Conservation (phyloP, 192 early-diverging fungal genomes). For the Geosiphon pyriformis region DNA sequence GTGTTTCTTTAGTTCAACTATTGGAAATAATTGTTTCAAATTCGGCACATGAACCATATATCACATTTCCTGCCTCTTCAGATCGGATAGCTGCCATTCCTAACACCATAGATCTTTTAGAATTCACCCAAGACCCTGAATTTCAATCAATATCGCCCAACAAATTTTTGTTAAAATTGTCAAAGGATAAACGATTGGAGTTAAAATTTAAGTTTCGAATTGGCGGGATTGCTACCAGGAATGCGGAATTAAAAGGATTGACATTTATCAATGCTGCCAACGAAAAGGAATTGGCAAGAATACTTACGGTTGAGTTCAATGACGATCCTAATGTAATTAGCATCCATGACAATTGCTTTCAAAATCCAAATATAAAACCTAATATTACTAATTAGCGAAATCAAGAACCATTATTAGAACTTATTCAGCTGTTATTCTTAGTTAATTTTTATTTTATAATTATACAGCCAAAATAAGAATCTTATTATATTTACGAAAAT, state of each 20-base stretch:
- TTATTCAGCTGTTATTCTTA: no score
- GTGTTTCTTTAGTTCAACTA: conserved; percentile 9
- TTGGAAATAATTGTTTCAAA: conserved; percentile 20
- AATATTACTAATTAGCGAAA: no score
- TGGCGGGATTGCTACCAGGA: conserved; percentile 1
- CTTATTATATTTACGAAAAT: no score
- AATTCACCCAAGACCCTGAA: conserved; percentile 21
- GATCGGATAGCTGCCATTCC: conserved; percentile 12
- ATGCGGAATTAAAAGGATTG: conserved; percentile 10
- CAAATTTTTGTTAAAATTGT: conserved; percentile 15
- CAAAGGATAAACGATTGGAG: conserved; percentile 17
- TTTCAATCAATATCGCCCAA: conserved; percentile 7
- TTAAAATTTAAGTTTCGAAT: conserved; percentile 23
- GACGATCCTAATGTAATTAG: conserved; percentile 25
- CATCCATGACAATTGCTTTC: not conserved
- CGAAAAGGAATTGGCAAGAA: conserved; percentile 22
- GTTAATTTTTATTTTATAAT: no score
- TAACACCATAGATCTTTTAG: conserved; percentile 22
- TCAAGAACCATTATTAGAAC: no score
- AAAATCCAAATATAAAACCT: not conserved
- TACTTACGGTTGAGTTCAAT: conserved; percentile 24
- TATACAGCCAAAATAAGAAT: no score
- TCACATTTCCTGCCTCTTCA: conserved; percentile 13
- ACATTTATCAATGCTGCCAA: conserved; percentile 24
- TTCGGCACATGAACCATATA: conserved; percentile 14